Evolutionary conservation across 495 filamentous ascomycete genomes (phyloP).

Genomic region (Cetradonia linearis): DNA sequence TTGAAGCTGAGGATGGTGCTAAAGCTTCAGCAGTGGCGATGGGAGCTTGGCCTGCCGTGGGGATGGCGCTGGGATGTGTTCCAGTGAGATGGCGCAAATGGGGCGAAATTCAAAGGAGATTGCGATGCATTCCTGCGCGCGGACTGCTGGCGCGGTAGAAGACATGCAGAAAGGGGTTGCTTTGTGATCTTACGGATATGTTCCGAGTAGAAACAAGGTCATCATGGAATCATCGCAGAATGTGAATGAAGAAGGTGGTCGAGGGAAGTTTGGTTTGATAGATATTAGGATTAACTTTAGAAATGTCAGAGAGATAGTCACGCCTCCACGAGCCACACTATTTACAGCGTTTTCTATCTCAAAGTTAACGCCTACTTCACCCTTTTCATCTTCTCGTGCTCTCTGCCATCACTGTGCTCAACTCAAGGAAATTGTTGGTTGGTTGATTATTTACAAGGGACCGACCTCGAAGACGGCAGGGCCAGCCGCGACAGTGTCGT

Average conservation of each 20-base stretch:
- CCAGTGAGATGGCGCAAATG: not conserved
- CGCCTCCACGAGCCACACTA: conserved; percentile 3
- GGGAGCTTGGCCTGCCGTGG: too few relatives aligned
- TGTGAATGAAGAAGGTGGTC: not conserved
- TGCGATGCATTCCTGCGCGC: not conserved
- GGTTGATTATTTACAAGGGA: conserved; percentile 4
- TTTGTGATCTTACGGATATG: too few relatives aligned
- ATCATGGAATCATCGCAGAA: too few relatives aligned
- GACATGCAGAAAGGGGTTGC: too few relatives aligned
- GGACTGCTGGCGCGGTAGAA: too few relatives aligned
- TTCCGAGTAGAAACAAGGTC: too few relatives aligned
- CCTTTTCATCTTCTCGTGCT: not conserved
- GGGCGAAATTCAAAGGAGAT: too few relatives aligned
- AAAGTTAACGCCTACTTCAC: not conserved
- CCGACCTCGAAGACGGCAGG: conserved; percentile 24
- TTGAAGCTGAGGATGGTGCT: too few relatives aligned
- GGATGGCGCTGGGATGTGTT: too few relatives aligned
- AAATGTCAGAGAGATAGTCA: not conserved
- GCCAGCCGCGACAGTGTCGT: conserved; percentile 25
- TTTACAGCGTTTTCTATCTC: not conserved
- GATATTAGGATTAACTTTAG: conserved; percentile 8
- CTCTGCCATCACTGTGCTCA: not conserved
- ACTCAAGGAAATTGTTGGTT: not conserved
- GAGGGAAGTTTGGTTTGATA: conserved; percentile 1
- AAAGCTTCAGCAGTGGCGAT: too few relatives aligned